A percentile compares a stretch with the other conserved stretches of the same genome.
Conservation (phyloP, 441 rosid genomes). For the Geranium incanum region DNA sequence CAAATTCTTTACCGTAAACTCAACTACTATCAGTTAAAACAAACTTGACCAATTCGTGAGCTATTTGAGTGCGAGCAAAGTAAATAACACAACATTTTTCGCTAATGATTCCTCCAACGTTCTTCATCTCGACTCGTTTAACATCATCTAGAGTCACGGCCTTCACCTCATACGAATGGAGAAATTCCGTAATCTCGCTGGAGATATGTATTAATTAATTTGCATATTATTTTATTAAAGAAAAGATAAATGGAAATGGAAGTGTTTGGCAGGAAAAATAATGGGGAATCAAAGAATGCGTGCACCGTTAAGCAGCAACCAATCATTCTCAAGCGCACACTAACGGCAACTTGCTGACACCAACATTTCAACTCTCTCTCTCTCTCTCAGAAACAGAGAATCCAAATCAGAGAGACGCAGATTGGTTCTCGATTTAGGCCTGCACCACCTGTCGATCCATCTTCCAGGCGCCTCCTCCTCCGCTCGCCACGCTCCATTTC, state of each 20-base stretch:
- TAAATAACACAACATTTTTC: too few relatives aligned
- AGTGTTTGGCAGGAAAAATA: neutral
- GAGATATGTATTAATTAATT: too few relatives aligned
- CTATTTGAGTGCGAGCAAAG: too few relatives aligned
- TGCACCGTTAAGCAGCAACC: neutral
- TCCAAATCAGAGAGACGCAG: neutral
- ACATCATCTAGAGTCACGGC: too few relatives aligned
- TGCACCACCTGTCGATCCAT: neutral
- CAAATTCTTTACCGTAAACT: too few relatives aligned
- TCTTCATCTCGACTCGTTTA: too few relatives aligned
- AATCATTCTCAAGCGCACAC: neutral
- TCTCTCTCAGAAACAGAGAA: neutral
- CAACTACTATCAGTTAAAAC: too few relatives aligned
- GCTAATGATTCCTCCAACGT: too few relatives aligned
- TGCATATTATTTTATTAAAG: neutral
- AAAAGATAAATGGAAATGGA: too few relatives aligned
- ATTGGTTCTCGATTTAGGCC: neutral
- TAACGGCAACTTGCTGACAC: conserved; percentile 2
- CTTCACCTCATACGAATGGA: too few relatives aligned
- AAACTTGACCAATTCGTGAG: too few relatives aligned
- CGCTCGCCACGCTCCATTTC: neutral
- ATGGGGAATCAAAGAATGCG: neutral
- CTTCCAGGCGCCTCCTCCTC: neutral
- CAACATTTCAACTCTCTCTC: neutral
- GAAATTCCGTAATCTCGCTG: too few relatives aligned